Percentiles rank a stretch among this genome's conserved stretches.
Evolutionary conservation across 2,329 filamentous ascomycete species (phyloP).

Genomic region (Dactylella cylindrospora): DNA sequence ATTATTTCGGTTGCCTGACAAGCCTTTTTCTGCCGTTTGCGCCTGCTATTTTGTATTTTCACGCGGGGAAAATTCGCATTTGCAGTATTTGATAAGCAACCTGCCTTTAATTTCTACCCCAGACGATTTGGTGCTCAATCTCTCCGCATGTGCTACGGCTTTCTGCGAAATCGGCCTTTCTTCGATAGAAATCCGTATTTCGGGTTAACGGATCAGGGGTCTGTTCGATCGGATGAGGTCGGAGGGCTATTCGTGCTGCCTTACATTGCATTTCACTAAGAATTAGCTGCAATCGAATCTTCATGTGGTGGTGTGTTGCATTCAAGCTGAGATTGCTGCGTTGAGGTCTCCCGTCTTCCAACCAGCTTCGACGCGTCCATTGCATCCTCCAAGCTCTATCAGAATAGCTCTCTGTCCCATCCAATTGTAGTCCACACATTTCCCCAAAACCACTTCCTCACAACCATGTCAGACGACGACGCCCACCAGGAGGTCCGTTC

Average conservation of each 20-base stretch:
- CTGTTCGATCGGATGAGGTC: too few species aligned
- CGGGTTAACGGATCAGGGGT: too few species aligned
- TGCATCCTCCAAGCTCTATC: background rate
- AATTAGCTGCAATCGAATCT: too few species aligned
- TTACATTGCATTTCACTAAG: too few species aligned
- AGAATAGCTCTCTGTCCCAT: background rate
- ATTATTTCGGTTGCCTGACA: constrained; percentile 12
- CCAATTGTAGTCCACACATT: background rate
- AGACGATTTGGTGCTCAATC: too few species aligned
- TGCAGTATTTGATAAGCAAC: too few species aligned
- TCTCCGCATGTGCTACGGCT: constrained; percentile 37
- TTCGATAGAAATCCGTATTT: too few species aligned
- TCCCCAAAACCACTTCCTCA: background rate
- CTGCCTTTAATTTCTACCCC: too few species aligned
- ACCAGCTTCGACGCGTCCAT: constrained; percentile 8
- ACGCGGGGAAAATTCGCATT: too few species aligned
- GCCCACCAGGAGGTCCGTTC: constrained; percentile 32
- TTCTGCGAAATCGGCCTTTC: constrained; percentile 18
- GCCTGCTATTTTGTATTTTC: too few species aligned
- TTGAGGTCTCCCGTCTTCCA: constrained; percentile 12
- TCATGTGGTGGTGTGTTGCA: constrained; percentile 25
- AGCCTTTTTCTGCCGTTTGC: background rate
- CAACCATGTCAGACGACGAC: constrained; percentile 32
- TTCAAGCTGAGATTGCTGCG: constrained; percentile 6
- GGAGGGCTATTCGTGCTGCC: too few species aligned